These are phyloP conservation scores for Raphidocelis subcapitata DNA, from an alignment of 139 green algal species.

Conservation along the genomic window DNA sequence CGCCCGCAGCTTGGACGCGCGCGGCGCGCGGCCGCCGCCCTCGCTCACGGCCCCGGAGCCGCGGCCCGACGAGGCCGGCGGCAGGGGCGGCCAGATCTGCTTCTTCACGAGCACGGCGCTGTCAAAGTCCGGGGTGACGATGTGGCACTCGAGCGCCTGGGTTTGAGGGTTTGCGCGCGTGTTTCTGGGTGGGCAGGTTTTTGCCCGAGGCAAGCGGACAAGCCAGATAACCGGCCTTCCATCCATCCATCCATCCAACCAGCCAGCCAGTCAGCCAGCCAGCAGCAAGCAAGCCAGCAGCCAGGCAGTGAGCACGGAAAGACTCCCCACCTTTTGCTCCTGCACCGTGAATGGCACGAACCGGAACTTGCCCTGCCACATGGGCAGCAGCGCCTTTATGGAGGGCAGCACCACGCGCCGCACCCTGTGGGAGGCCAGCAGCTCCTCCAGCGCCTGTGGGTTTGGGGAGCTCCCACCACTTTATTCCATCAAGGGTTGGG, in stretches of 20 bases:
- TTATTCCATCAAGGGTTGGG: background rate
- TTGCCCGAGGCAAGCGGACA: background rate
- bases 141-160: background rate
- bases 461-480: background rate
- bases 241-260: background rate
- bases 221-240: background rate
- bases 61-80: too few relatives aligned
- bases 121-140: constrained; percentile 17
- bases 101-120: constrained; percentile 24
- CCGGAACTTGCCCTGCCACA: constrained; percentile 63
- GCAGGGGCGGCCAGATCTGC: constrained; percentile 21
- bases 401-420: constrained; percentile 57
- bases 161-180: background rate
- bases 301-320: constrained; percentile 17
- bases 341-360: constrained; percentile 40
- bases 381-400: constrained; percentile 47
- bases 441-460: constrained; percentile 47
- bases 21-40: too few relatives aligned
- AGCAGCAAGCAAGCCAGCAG: background rate
- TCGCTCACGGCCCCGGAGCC: too few relatives aligned
- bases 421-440: constrained; percentile 49
- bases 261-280: background rate
- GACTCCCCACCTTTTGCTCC: constrained; percentile 33
- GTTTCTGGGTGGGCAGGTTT: background rate
- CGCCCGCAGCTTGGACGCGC: too few relatives aligned